Conservation (phyloP, 179 eudicot species). For the Actinidia polygama region DNA sequence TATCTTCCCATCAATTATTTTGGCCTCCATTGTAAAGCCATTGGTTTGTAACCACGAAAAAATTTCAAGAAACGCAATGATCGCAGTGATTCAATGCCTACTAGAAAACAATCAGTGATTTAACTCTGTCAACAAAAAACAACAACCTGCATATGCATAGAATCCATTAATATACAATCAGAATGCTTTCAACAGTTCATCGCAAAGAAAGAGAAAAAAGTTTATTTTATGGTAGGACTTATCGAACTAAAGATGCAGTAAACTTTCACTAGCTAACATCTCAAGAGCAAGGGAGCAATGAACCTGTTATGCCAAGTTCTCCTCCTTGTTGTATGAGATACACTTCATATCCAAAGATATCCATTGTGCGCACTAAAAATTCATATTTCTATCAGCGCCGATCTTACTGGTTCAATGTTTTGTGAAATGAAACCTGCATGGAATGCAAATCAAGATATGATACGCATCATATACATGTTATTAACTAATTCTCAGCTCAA, state of each 20-base stretch:
- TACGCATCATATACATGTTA: too few relatives aligned
- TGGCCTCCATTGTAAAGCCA: background rate
- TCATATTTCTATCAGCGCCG: background rate
- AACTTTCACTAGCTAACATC: background rate
- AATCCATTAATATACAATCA: background rate
- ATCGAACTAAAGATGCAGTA: too few relatives aligned
- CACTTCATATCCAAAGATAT: background rate
- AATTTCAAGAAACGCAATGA: background rate
- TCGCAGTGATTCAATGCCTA: background rate
- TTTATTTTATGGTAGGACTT: too few relatives aligned
- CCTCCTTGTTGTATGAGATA: background rate
- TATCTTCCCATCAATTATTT: conserved; percentile 10
- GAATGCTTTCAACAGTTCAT: background rate
- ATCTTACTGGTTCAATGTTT: conserved; percentile 55
- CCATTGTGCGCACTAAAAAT: background rate
- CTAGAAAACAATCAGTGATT: too few relatives aligned
- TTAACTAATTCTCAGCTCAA: background rate
- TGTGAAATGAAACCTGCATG: conserved; percentile 87
- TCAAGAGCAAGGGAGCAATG: background rate
- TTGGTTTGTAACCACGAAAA: background rate
- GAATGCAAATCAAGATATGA: background rate
- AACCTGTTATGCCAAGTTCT: conserved; percentile 1
- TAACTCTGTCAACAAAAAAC: too few relatives aligned
- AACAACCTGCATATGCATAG: background rate
- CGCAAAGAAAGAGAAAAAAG: background rate